Conservation (phyloP, 2,329 filamentous ascomycete species). For the Paramyrothecium roridum region DNA sequence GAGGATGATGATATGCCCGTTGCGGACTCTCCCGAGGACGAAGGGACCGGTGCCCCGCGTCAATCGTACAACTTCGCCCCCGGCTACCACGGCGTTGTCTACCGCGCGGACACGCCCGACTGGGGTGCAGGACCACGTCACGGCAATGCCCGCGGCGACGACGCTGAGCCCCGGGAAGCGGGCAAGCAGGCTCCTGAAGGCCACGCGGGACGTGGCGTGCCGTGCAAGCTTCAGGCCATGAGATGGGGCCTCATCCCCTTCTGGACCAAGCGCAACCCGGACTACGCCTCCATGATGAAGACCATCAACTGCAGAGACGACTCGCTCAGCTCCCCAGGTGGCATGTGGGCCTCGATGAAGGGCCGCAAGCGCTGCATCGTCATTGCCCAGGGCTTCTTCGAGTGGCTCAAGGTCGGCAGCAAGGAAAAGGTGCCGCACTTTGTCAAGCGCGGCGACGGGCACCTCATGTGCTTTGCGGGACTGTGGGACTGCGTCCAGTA, state of each 20-base stretch:
- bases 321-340: conserved; percentile 69
- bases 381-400: conserved; percentile 89
- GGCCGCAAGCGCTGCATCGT: conserved; percentile 83
- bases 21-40: conserved; percentile 68
- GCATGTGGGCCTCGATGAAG: conserved; percentile 94
- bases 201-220: conserved; percentile 19
- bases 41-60: conserved; percentile 55
- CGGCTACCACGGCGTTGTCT: conserved; percentile 80
- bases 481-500: conserved; percentile 87
- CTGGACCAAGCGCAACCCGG: conserved; percentile 83
- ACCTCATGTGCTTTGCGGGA: conserved; percentile 84
- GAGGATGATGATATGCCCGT: conserved; percentile 72
- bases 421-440: conserved; percentile 86
- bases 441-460: conserved; percentile 75
- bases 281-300: conserved; percentile 74
- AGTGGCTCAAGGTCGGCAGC: conserved; percentile 79
- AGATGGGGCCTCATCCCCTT: conserved; percentile 94
- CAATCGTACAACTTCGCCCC: conserved; percentile 93
- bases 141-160: conserved; percentile 4
- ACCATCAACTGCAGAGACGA: conserved; percentile 97
- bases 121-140: conserved; percentile 46
- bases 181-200: not conserved
- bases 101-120: conserved; percentile 70
- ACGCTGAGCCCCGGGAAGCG: not conserved
- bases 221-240: conserved; percentile 86